Evolutionary conservation across 2,329 filamentous ascomycete species (phyloP), one percentile per base, ranked within the genome.

Genomic region (Tolypocladium tropicale): DNA sequence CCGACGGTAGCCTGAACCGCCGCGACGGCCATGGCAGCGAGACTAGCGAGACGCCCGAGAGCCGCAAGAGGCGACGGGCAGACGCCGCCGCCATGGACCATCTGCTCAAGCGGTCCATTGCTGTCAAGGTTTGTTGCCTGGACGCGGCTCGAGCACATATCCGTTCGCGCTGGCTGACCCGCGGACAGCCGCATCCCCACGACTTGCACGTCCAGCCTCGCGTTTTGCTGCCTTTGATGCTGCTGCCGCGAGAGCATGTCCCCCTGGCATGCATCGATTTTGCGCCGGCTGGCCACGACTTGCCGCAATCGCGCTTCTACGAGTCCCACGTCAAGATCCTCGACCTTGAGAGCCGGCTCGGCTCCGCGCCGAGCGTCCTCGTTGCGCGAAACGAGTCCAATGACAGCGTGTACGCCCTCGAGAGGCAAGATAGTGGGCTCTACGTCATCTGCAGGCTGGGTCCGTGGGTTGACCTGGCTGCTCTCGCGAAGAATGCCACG

Each of bases 371-470:
- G 16, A 78, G 78, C 57, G 72, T 89, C 18, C 76, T 90, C 11
- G 74, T 90, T 57, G 84, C 83, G 32, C 76, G 81, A 57, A 76
- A 80, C 49, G 81, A 86, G 48, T 72, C 76, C 30, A 78, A 76
- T 58, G 74, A 76, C 56, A 74, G 73, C 37, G 60, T 81, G 0
- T 87, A 83, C 65, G 85, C 79, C 14, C 72, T 89, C n/a, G 88
- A 92, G 71, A 78, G 82, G 28, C 82, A 88, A 37, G 73, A 76
- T 18, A 69, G 73, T 51, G 78, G 79, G 1, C 73, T 86, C 4
- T 92, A 89, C 67, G 80, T 82, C 12, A 67, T 90, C 30, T 91
- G 85, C 68, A 84, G 81, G 63, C 73, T 94, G 48, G 85, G 82
- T 2, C 69, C 74, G 23, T 89, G 86, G 85, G 77, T 88, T 25